Percentiles rank a stretch among this genome's conserved stretches.
Conservation (phyloP, 768 basidiomycete species). For the Leccinum variicolor region DNA sequence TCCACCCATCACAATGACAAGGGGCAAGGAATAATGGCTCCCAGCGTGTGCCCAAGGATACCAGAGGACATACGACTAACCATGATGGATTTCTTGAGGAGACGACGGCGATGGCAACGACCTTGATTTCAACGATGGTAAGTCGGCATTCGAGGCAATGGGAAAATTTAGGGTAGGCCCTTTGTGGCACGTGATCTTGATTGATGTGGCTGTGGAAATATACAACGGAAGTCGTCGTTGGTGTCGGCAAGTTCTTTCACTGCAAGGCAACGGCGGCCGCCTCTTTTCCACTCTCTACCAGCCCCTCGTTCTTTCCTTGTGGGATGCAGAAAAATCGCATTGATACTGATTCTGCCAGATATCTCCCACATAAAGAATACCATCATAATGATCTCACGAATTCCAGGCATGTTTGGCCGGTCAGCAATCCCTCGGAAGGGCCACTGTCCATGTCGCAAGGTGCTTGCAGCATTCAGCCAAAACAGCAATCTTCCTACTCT, state of each 20-base stretch:
- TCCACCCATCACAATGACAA: constrained; percentile 24
- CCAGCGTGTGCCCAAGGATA: background rate
- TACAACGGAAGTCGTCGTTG: background rate
- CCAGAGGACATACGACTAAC: constrained; percentile 23
- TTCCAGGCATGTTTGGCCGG: constrained; percentile 22
- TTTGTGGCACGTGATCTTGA: constrained; percentile 19
- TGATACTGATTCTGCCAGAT: constrained; percentile 8
- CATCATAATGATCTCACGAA: constrained; percentile 12
- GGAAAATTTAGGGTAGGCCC: constrained; percentile 25
- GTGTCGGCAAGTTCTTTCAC: background rate
- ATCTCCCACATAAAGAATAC: constrained; percentile 18
- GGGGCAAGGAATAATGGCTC: background rate
- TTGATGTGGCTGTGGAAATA: constrained; percentile 11
- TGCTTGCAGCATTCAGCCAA: constrained; percentile 3
- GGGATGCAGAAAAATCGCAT: constrained; percentile 22
- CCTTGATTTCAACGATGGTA: constrained; percentile 21
- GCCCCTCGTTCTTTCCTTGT: constrained; percentile 1
- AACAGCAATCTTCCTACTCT: constrained; percentile 5
- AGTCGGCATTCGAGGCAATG: background rate
- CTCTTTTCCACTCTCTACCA: background rate
- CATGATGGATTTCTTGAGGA: constrained; percentile 32
- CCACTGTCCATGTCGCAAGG: constrained; percentile 7
- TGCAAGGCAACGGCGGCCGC: background rate
- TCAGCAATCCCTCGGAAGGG: constrained; percentile 16
- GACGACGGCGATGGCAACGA: constrained; percentile 16